A percentile compares a stretch with the other conserved stretches of the same genome.
These are phyloP conservation scores for Phytopythium litorale DNA, from an alignment of 352 stramenopile species.

Conservation along the genomic window DNA sequence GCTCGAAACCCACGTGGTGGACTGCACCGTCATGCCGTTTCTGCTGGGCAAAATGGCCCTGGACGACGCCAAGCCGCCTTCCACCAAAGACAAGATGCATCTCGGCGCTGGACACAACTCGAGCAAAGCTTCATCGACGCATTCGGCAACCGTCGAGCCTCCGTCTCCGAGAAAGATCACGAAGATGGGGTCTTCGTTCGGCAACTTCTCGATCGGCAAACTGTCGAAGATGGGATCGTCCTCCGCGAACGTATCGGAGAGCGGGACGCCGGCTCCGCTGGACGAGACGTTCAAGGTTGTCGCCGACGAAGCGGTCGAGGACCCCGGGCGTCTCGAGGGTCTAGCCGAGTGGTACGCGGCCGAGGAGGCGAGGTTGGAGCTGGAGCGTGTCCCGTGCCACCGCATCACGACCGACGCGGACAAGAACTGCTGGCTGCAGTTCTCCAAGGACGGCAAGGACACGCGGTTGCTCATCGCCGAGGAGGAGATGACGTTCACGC, in stretches of 20 bases:
- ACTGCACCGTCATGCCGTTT: constrained; percentile 61
- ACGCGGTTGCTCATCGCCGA: constrained; percentile 52
- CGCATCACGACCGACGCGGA: constrained; percentile 59
- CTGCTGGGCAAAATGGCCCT: constrained; percentile 70
- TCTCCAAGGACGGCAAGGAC: constrained; percentile 55
- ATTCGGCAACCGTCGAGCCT: neutral
- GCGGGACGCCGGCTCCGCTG: neutral
- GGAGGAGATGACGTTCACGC: constrained; percentile 57
- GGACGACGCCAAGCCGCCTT: constrained; percentile 12
- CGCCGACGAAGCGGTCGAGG: constrained; percentile 11
- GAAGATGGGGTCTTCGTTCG: constrained; percentile 2
- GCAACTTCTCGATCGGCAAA: neutral
- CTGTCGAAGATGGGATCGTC: neutral
- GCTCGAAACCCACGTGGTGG: constrained; percentile 55
- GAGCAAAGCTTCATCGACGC: neutral
- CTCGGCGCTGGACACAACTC: neutral
- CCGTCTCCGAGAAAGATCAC: constrained; percentile 1
- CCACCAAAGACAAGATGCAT: constrained; percentile 2
- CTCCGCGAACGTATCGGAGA: neutral
- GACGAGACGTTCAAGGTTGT: constrained; percentile 1
- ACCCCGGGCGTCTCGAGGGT: constrained; percentile 51
- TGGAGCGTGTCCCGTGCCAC: constrained; percentile 59
- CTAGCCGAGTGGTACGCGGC: constrained; percentile 70
- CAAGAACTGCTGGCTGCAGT: constrained; percentile 41
- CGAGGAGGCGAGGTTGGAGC: constrained; percentile 62